Evolutionary conservation across 192 early-diverging fungal species (phyloP).

Genomic region (Coemansia sp.): DNA sequence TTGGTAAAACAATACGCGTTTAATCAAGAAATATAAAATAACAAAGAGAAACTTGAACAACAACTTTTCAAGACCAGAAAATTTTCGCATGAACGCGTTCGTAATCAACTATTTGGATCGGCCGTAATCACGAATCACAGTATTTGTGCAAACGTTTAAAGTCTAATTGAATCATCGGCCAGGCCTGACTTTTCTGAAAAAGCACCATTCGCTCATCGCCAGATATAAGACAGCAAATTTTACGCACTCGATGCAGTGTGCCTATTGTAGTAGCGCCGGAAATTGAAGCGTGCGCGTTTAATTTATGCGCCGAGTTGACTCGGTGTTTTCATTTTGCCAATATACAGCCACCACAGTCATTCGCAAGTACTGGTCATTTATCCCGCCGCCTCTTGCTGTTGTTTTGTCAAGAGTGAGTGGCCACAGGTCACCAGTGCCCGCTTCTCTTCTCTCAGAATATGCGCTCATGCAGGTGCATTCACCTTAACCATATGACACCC

Average conservation of each 20-base stretch:
- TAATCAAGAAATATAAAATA: slow-evolving; percentile 1
- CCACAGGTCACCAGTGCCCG: neutral
- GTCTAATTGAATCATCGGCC: neutral
- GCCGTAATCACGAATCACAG: neutral
- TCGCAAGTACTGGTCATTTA: neutral
- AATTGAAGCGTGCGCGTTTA: slow-evolving; percentile 1
- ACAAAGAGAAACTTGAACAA: neutral
- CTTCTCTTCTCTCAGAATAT: neutral
- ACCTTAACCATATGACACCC: neutral
- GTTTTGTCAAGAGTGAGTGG: neutral
- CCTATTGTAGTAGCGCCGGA: neutral
- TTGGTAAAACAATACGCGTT: neutral
- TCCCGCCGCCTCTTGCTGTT: neutral
- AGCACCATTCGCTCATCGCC: too few relatives aligned
- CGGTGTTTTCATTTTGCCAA: slow-evolving; percentile 4
- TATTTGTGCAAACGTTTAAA: neutral
- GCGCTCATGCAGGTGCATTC: neutral
- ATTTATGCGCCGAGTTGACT: slow-evolving; percentile 6
- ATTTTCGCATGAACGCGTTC: neutral
- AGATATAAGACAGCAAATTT: neutral
- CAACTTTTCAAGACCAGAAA: neutral
- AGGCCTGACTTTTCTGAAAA: neutral
- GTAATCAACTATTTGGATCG: neutral
- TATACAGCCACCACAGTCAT: neutral
- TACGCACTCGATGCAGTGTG: neutral